A percentile compares a stretch with the other conserved stretches of the same genome.
These are phyloP conservation scores for Podospora bellae-mahoneyi DNA, from an alignment of 495 filamentous ascomycete species.

Conservation along the genomic window DNA sequence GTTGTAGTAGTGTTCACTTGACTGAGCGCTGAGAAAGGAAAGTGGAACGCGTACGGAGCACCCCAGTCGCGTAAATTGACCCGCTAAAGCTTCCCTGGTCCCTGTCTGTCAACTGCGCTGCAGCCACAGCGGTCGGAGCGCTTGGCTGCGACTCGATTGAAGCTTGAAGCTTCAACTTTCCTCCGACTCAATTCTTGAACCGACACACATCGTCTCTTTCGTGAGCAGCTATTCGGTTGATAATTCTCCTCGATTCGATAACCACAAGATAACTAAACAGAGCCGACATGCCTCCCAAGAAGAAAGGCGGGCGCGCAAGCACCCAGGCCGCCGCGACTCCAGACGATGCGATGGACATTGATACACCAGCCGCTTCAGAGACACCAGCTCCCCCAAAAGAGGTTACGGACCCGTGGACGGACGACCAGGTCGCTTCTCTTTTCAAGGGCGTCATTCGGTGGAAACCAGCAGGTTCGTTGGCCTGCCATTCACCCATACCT, in stretches of 20 bases:
- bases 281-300: conserved; percentile 68
- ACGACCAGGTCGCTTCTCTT: conserved; percentile 87
- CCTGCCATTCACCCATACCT: neutral
- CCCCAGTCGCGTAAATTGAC: neutral
- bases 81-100: neutral
- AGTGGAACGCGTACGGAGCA: neutral
- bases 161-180: neutral
- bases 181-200: neutral
- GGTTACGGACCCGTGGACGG: conserved; percentile 79
- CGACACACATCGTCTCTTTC: neutral
- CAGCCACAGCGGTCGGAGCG: neutral
- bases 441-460: conserved; percentile 86
- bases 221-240: neutral
- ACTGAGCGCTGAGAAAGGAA: neutral
- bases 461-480: conserved; percentile 81
- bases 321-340: conserved; percentile 34
- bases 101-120: neutral
- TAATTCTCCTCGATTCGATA: neutral
- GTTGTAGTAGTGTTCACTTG: neutral
- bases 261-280: neutral
- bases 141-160: no score
- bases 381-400: conserved; percentile 37
- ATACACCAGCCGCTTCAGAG: conserved; percentile 44
- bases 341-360: conserved; percentile 53
- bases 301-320: conserved; percentile 49